Base-by-base conservation (phyloP, 768 basidiomycete genomes). In the Tulasnella sp. region DNA sequence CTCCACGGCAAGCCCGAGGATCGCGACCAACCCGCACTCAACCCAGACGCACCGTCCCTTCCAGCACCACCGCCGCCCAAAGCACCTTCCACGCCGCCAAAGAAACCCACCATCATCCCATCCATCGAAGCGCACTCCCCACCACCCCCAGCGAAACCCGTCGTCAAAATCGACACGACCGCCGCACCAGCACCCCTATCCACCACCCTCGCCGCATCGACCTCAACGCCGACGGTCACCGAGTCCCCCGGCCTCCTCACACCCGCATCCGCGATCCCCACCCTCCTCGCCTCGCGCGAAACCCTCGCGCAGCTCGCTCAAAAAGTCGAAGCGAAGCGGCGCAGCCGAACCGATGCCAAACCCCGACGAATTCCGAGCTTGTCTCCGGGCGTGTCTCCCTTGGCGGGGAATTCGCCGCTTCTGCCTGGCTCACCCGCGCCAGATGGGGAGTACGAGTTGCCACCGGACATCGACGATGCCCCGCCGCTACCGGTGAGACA, bases 341-440 rank as follows among this genome's bases (percentile, higher is more conserved):
- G 69, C 14, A 69, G 32, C n/a, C 69, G 69, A 19, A 70, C 69
- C 1, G 69, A 70, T 62, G 44, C 44, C 32, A 70, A 70, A 62
- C 69, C 44, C 2, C 41, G 37, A 26, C 69, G 69, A 9, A 42
- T 70, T 26, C 44, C 69, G 7, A 44, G 40, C 22, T 34, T 70
- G 26, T 70, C 69, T 1, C 36, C 36, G n/a, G n/a, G n/a, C 66
- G 39, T 67, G 22, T 67, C 67, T 3, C 42, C 34, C 16, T 16
- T 29, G 37, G 26, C 34, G 12, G 17, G 12, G 39, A 68, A n/a
- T 12, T 44, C 67, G 22, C 67, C 67, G 19, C 42, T 44, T 14
- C 39, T 44, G 42, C 69, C 52, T 2, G 26, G n/a, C 14, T 70
- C 69, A n/a, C 69, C 69, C 16, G n/a, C 37, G 47, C 40, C 44